These are phyloP conservation scores for Aspergillus glaucus DNA, from an alignment of 2,329 filamentous ascomycete species.

Conservation along the genomic window DNA sequence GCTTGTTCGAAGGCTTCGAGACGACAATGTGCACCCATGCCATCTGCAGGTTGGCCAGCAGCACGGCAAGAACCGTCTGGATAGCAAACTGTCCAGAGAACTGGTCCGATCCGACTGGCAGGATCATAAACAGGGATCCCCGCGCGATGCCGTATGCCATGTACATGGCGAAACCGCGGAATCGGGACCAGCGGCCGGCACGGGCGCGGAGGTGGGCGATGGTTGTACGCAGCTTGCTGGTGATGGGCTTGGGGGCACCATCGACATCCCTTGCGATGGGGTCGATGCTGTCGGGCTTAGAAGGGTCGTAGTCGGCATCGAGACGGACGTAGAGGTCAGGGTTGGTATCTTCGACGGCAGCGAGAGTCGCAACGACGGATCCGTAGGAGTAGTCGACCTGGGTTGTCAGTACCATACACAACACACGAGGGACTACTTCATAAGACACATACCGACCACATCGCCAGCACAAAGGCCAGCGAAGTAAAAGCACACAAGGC, in stretches of 20 bases:
- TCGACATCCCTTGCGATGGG: constrained; percentile 41
- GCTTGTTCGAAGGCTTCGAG: constrained; percentile 56
- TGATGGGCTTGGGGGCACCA: constrained; percentile 53
- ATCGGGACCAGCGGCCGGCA: constrained; percentile 59
- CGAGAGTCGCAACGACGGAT: constrained; percentile 54
- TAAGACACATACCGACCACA: constrained; percentile 21
- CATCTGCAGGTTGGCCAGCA: constrained; percentile 62
- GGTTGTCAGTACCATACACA: neutral
- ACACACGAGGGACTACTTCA: neutral
- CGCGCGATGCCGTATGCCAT: constrained; percentile 43
- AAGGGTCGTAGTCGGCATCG: constrained; percentile 32
- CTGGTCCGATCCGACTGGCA: constrained; percentile 22
- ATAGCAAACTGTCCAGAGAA: constrained; percentile 44
- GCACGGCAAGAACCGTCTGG: constrained; percentile 53
- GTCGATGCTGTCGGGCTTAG: constrained; percentile 16
- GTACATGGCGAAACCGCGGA: constrained; percentile 59
- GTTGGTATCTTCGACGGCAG: constrained; percentile 57
- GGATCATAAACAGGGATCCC: constrained; percentile 40
- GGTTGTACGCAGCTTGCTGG: constrained; percentile 53
- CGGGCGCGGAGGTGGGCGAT: constrained; percentile 56
- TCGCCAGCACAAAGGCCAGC: constrained; percentile 15
- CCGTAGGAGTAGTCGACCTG: constrained; percentile 54
- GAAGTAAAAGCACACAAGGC: constrained; percentile 24
- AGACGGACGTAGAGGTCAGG: constrained; percentile 49
- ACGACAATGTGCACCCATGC: constrained; percentile 85